Evolutionary conservation across 2,329 filamentous ascomycete genomes (phyloP).

Genomic region (Neurospora crassa): DNA sequence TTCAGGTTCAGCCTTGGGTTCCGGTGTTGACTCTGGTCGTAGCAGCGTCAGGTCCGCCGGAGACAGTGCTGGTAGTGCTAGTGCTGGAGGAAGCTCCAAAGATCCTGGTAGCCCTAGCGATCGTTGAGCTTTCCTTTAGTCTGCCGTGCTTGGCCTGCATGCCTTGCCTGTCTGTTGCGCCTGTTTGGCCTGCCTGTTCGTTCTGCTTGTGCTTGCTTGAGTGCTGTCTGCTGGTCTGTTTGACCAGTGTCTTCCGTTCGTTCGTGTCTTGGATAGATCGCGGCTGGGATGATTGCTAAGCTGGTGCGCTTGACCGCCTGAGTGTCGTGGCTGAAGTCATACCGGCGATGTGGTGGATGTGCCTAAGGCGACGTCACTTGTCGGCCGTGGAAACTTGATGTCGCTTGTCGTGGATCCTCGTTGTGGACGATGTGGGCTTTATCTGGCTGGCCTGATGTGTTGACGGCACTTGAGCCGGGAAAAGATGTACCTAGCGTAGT

Average conservation of each 20-base stretch:
- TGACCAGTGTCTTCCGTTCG: neutral
- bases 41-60: slow-evolving; percentile 33
- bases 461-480: neutral
- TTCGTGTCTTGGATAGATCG: neutral
- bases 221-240: neutral
- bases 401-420: neutral
- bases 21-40: slow-evolving; percentile 20
- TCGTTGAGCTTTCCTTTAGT: neutral
- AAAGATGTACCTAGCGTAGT: neutral
- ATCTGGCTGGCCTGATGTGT: neutral
- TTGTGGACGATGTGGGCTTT: neutral
- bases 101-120: slow-evolving; percentile 42
- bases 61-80: slow-evolving; percentile 26
- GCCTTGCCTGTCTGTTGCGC: neutral
- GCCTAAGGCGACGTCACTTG: neutral
- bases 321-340: neutral
- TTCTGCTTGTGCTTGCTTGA: neutral
- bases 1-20: slow-evolving; percentile 14
- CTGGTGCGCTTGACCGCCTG: neutral
- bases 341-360: neutral
- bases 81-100: slow-evolving; percentile 31
- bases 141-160: neutral
- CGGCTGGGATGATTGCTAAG: neutral
- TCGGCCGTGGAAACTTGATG: neutral
- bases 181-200: neutral